Conservation (phyloP, 2,329 filamentous ascomycete genomes). For the Neofusicoccum parvum region DNA sequence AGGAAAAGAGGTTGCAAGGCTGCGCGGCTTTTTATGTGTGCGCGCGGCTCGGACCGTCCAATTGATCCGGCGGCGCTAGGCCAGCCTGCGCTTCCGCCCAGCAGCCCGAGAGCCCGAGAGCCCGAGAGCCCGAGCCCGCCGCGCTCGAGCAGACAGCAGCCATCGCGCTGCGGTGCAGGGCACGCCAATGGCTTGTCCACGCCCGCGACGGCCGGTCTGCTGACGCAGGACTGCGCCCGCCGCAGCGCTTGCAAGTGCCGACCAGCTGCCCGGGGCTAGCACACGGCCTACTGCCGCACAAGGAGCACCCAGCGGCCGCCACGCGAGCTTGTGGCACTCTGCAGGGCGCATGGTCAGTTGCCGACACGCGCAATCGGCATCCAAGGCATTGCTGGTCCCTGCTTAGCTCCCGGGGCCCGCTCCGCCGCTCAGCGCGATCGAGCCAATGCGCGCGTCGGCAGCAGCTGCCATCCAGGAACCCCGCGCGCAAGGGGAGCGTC, state of each 20-base stretch:
- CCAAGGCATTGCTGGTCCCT: not conserved
- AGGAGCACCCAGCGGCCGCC: not conserved
- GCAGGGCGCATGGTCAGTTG: not conserved
- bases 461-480: not conserved
- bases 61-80: constrained; percentile 11
- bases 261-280: no score
- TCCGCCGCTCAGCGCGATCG: not conserved
- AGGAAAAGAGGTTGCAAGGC: constrained; percentile 14
- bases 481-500: not conserved
- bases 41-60: constrained; percentile 3
- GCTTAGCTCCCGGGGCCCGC: not conserved
- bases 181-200: no score
- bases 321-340: not conserved
- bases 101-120: no score
- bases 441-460: not conserved
- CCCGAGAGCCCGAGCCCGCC: no score
- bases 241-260: not conserved
- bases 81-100: not conserved
- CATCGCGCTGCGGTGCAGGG: no score
- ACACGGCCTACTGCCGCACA: no score
- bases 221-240: not conserved
- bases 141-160: no score
- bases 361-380: not conserved
- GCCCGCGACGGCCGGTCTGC: not conserved
- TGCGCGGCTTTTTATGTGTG: constrained; percentile 9